Evolutionary conservation across 1,284 basidiomycete species (phyloP).

Genomic region (Thelephora terrestris): DNA sequence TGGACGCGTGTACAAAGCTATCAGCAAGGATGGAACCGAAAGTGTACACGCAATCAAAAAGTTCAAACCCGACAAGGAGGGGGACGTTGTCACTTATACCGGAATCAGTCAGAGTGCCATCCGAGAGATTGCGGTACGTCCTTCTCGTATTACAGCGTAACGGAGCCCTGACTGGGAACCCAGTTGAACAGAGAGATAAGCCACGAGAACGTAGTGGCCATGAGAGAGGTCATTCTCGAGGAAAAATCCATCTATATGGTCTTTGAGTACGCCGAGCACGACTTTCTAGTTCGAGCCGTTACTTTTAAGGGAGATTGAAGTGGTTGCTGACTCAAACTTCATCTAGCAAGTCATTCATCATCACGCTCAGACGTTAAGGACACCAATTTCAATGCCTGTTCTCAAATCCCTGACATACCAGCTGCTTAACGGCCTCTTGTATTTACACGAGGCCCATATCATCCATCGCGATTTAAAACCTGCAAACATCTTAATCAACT

Average conservation of each 20-base stretch:
- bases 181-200: conserved; percentile 90
- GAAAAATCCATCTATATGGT: conserved; percentile 99
- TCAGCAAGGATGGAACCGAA: conserved; percentile 58
- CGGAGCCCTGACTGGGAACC: neutral
- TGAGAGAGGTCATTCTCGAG: conserved; percentile 93
- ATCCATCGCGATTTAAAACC: conserved; percentile 97
- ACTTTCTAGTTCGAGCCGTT: conserved; percentile 62
- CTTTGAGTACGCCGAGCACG: conserved; percentile 98
- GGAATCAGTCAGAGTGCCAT: conserved; percentile 97
- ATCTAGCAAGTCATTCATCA: conserved; percentile 94
- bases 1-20: conserved; percentile 95
- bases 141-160: neutral
- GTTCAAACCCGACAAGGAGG: conserved; percentile 99
- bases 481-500: conserved; percentile 95
- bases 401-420: conserved; percentile 94
- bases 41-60: conserved; percentile 95
- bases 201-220: conserved; percentile 86
- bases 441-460: conserved; percentile 92
- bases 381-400: conserved; percentile 63
- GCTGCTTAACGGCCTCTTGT: conserved; percentile 90
- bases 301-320: conserved; percentile 19
- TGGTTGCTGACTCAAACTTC: neutral
- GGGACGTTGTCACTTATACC: conserved; percentile 87
- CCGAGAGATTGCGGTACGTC: conserved; percentile 85
- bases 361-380: conserved; percentile 82